Evolutionary conservation across 2,329 filamentous ascomycete species (phyloP), one percentile per base, ranked within the genome.

Genomic region (Sclerotinia sclerotiorum): DNA sequence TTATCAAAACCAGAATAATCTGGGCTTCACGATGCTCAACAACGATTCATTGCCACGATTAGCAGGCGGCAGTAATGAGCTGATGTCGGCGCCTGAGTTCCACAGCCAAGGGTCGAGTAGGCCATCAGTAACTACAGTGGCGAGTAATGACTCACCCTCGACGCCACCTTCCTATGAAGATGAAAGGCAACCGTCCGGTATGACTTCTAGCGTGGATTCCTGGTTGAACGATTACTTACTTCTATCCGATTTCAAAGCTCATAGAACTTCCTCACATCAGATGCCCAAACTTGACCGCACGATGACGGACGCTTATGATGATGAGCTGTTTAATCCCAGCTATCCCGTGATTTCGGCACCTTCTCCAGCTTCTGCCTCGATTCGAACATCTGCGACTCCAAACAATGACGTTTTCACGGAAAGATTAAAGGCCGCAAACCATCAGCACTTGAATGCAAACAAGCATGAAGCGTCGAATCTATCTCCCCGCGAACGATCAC

Each of bases 271-370:
- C 51, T 27, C 62, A 1, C 46, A 39, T 39, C 60, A 62, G 17
- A 82, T 88, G 35, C 90, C 93, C 35, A 95, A 94, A 79, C 85
- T 97, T 72, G 90, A 93, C 73, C 86, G 93, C 68, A 95, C 93
- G 0, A 92, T 95, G 81, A 94, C 93, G 24, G 93, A 96, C 76
- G 85, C 92, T 62, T 94, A 91, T 76, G 85, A 88, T 74, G 94
- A 97, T 78, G 92, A 95, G 78, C 84, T 97, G 0, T 97, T 92
- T 82, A 93, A 90, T 74, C 89, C 90, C 0, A 85, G 84, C 73
- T 88, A 88, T 70, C 83, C 82, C 46, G 83, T 88, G 75, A 85
- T 85, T 0, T 84, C 86, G 0, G 81, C 87, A 5, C 81, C 87
- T 4, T 81, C 87, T 3, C 80, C 82, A 11, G 81, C 83, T 60